Evolutionary conservation across 768 basidiomycete genomes (phyloP).

Genomic region (Fomitopsis pulvina): DNA sequence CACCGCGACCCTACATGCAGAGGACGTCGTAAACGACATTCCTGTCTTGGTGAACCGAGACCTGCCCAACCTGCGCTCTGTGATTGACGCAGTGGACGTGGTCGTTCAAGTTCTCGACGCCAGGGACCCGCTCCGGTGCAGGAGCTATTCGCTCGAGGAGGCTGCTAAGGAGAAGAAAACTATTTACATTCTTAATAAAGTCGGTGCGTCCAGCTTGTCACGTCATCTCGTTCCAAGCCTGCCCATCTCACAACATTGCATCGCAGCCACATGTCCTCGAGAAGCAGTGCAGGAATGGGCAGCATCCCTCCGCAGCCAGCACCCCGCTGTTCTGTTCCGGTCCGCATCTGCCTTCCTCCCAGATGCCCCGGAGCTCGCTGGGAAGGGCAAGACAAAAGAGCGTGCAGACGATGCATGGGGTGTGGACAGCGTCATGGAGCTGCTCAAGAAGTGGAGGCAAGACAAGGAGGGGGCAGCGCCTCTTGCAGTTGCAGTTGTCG

Average conservation of each 20-base stretch:
- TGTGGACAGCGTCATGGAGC: constrained; percentile 40
- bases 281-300: constrained; percentile 74
- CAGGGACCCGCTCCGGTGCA: constrained; percentile 69
- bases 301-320: constrained; percentile 45
- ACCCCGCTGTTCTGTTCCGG: constrained; percentile 68
- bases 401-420: constrained; percentile 57
- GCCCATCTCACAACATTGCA: not conserved
- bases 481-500: constrained; percentile 71
- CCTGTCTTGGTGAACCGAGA: constrained; percentile 61
- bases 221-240: not conserved
- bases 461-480: constrained; percentile 42
- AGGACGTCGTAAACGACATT: constrained; percentile 40
- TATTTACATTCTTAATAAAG: constrained; percentile 78
- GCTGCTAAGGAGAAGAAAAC: constrained; percentile 40
- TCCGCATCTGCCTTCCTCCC: constrained; percentile 65
- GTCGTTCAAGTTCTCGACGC: constrained; percentile 79
- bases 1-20: constrained; percentile 14
- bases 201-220: constrained; percentile 51
- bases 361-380: constrained; percentile 18
- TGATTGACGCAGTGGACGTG: constrained; percentile 73
- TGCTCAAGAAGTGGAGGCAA: constrained; percentile 40
- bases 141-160: constrained; percentile 61
- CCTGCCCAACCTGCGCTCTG: constrained; percentile 54
- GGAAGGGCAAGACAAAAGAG: constrained; percentile 42
- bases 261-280: constrained; percentile 68